Evolutionary conservation across 768 basidiomycete species (phyloP).

Genomic region (Clitopilus passeckerianus): DNA sequence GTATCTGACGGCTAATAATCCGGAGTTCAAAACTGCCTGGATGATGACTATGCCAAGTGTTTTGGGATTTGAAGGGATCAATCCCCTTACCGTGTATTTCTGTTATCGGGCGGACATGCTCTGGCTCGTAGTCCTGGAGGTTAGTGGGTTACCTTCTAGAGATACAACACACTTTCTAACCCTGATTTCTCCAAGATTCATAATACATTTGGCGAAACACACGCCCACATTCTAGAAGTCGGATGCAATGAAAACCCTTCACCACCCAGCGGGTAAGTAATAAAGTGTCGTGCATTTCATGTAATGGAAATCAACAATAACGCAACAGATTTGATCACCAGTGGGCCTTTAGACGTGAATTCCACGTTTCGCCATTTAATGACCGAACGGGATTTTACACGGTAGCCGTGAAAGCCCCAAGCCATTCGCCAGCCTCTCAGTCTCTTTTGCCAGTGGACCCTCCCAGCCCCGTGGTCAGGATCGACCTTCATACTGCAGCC

Average conservation of each 20-base stretch:
- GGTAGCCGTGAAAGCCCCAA: slow-evolving; percentile 47
- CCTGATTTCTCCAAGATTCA: slow-evolving; percentile 40
- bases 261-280: slow-evolving; percentile 25
- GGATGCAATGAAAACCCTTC: slow-evolving; percentile 37
- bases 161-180: not conserved
- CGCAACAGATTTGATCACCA: slow-evolving; percentile 47
- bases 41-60: slow-evolving; percentile 73
- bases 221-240: slow-evolving; percentile 50
- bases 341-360: slow-evolving; percentile 63
- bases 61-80: slow-evolving; percentile 64
- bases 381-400: slow-evolving; percentile 63
- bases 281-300: not conserved
- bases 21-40: slow-evolving; percentile 48
- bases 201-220: slow-evolving; percentile 71
- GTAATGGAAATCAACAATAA: not conserved
- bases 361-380: slow-evolving; percentile 78
- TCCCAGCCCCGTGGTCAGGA: slow-evolving; percentile 33
- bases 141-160: slow-evolving; percentile 16
- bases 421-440: slow-evolving; percentile 22
- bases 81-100: slow-evolving; percentile 67
- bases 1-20: slow-evolving; percentile 9
- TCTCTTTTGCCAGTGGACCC: slow-evolving; percentile 9
- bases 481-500: slow-evolving; percentile 28
- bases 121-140: slow-evolving; percentile 53
- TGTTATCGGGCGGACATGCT: slow-evolving; percentile 39